Evolutionary conservation across 768 basidiomycete species (phyloP).

Genomic region (Pulveroboletus sp.): DNA sequence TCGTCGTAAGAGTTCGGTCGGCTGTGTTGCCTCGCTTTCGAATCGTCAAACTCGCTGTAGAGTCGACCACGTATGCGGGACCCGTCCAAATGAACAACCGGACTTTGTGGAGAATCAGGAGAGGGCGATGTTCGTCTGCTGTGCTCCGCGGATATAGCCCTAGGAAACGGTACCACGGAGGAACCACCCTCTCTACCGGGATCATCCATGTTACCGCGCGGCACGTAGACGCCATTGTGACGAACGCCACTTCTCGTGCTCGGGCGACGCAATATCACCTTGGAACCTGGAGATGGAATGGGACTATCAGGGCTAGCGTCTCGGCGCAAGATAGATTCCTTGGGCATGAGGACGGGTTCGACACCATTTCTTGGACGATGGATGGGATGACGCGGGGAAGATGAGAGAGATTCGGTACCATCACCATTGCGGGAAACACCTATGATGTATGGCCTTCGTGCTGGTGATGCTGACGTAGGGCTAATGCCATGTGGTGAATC

Average conservation of each 20-base stretch:
- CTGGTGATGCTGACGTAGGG: slow-evolving; percentile 43
- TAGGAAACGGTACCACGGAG: slow-evolving; percentile 61
- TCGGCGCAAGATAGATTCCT: slow-evolving; percentile 43
- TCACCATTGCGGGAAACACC: slow-evolving; percentile 43
- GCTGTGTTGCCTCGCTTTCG: slow-evolving; percentile 45
- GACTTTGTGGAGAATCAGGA: slow-evolving; percentile 32
- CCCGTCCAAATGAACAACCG: slow-evolving; percentile 29
- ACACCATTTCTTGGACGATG: slow-evolving; percentile 65
- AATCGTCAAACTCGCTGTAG: slow-evolving; percentile 69
- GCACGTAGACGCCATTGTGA: slow-evolving; percentile 46
- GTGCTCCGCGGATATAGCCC: slow-evolving; percentile 52
- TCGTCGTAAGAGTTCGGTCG: slow-evolving; percentile 71
- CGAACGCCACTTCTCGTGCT: slow-evolving; percentile 50
- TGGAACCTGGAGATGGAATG: slow-evolving; percentile 34
- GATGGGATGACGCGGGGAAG: slow-evolving; percentile 47
- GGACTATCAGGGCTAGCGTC: slow-evolving; percentile 60
- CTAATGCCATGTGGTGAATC: slow-evolving; percentile 23
- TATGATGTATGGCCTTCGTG: slow-evolving; percentile 56
- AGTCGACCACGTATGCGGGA: slow-evolving; percentile 56
- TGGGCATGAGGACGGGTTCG: slow-evolving; percentile 50
- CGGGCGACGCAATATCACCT: slow-evolving; percentile 52
- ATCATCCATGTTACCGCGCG: slow-evolving; percentile 37
- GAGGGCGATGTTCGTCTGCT: slow-evolving; percentile 33
- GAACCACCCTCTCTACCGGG: slow-evolving; percentile 34
- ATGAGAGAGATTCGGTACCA: slow-evolving; percentile 39